Base-by-base conservation (phyloP, 208 protist species). In the Acanthamoeba sp. region DNA sequence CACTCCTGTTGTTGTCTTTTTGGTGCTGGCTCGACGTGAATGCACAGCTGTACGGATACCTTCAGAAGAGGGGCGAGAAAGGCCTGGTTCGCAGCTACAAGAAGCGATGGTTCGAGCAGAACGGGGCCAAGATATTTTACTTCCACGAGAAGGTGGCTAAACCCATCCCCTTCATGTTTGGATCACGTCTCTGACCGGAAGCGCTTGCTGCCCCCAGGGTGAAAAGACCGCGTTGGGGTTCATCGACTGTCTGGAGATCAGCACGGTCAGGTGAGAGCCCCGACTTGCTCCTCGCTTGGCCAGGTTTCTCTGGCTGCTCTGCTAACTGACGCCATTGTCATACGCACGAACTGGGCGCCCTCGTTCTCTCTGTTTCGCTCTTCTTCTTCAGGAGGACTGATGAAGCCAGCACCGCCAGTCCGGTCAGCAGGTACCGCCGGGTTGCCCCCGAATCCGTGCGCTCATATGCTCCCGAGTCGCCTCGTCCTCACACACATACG, bases 41-140 rank as follows among this genome's bases (percentile, higher is more conserved):
- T 22, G 0, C 1, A 9, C 76, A 85, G 76, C 45, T 85, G 12
- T 34, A 85, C 16, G 76, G 76, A 10, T 85, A 57, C 14, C 40
- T 85, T 34, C 76, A 85, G 29, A 85, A 85, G 76, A 85, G 55
- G 45, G 76, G 76, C 38, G 76, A 85, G 76, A 85, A 85, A 32
- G 76, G 76, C 14, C 76, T 85, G 38, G 76, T 85, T 18, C 38
- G 45, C 42, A 57, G 42, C 76, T 85, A 85, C 76, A 85, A 85
- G 76, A 85, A 85, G 76, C 76, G 76, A n/a, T 85, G 76, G 76
- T 85, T 85, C 40, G 38, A 57, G 5, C 76, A 85, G 40, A 48
- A 85, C 45, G 76, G 76, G 0, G 27, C 20, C 40, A 85, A 85
- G 40, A 48, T 85, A 6, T 57, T 57, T 20, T 85, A 85, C 76